Evolutionary conservation across 306 rosid genomes (phyloP).

Genomic region (Mimosa bimucronata): DNA sequence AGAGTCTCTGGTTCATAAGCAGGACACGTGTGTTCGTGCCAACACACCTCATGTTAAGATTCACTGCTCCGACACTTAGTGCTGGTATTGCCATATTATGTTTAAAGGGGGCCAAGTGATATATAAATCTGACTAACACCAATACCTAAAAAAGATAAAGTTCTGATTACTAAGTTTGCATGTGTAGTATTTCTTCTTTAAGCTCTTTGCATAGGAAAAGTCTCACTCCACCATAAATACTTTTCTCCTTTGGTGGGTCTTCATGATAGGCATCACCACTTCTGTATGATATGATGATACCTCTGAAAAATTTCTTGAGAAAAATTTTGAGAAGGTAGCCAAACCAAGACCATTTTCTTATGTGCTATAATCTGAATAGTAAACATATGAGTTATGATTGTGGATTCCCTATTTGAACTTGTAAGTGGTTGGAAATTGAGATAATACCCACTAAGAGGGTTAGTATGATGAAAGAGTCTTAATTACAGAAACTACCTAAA

Average conservation of each 20-base stretch:
- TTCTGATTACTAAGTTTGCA: slow-evolving; percentile 40
- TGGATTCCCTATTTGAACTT: slow-evolving; percentile 35
- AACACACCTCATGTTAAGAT: slow-evolving; percentile 33
- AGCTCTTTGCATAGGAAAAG: slow-evolving; percentile 44
- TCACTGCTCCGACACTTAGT: slow-evolving; percentile 45
- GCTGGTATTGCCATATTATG: slow-evolving; percentile 32
- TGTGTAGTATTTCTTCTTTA: slow-evolving; percentile 43
- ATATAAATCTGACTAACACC: slow-evolving; percentile 44
- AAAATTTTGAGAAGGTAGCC: background rate
- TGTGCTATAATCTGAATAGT: background rate
- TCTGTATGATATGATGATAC: slow-evolving; percentile 35
- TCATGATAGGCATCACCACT: slow-evolving; percentile 42
- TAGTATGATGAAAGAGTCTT: slow-evolving; percentile 40
- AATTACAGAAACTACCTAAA: slow-evolving; percentile 39
- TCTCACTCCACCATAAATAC: slow-evolving; percentile 42
- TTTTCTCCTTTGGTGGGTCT: slow-evolving; percentile 55
- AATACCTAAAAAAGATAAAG: slow-evolving; percentile 42
- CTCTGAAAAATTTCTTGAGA: background rate
- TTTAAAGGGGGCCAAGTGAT: slow-evolving; percentile 50
- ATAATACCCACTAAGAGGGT: slow-evolving; percentile 39
- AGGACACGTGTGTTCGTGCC: slow-evolving; percentile 38
- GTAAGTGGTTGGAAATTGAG: slow-evolving; percentile 54
- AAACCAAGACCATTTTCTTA: slow-evolving; percentile 10
- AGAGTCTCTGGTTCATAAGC: slow-evolving; percentile 34
- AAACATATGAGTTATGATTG: background rate